These are phyloP conservation scores for Dunaliella salina DNA, from an alignment of 163 green algal species.

Conservation along the genomic window DNA sequence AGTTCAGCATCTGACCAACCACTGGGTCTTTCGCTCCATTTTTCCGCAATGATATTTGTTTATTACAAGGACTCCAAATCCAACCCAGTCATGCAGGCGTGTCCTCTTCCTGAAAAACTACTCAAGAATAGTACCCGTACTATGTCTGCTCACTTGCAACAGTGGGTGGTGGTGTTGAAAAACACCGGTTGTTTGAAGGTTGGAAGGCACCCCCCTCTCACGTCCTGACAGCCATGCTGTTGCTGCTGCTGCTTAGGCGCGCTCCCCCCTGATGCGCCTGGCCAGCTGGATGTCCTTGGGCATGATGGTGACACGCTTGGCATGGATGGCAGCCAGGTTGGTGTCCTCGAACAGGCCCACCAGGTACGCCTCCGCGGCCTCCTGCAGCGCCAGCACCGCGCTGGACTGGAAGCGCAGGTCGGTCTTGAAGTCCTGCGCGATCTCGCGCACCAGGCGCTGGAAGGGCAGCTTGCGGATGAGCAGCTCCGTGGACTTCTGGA, in stretches of 20 bases:
- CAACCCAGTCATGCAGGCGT: too few species aligned
- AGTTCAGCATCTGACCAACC: too few species aligned
- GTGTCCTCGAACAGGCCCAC: slow-evolving; percentile 67
- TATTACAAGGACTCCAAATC: too few species aligned
- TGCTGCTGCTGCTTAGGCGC: slow-evolving; percentile 32
- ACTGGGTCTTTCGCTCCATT: too few species aligned
- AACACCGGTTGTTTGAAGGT: too few species aligned
- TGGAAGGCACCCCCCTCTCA: too few species aligned
- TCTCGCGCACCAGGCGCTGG: slow-evolving; percentile 93
- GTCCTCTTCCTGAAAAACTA: too few species aligned
- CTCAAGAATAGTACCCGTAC: too few species aligned
- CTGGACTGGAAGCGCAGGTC: slow-evolving; percentile 82
- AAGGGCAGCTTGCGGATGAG: slow-evolving; percentile 96
- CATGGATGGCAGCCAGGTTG: slow-evolving; percentile 93
- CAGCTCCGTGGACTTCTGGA: slow-evolving; percentile 96
- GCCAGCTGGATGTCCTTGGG: slow-evolving; percentile 97
- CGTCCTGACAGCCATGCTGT: too few species aligned
- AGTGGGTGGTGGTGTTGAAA: too few species aligned
- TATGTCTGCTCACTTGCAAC: too few species aligned
- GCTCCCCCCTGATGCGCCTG: slow-evolving; percentile 85
- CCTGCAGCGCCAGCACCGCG: slow-evolving; percentile 77
- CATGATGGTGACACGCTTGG: slow-evolving; percentile 98
- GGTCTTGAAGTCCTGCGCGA: slow-evolving; percentile 97
- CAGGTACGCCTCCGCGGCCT: slow-evolving; percentile 68
- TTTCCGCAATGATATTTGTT: too few species aligned